Base-by-base conservation (phyloP, 805 yeast species). In the Suhomyces sp. region DNA sequence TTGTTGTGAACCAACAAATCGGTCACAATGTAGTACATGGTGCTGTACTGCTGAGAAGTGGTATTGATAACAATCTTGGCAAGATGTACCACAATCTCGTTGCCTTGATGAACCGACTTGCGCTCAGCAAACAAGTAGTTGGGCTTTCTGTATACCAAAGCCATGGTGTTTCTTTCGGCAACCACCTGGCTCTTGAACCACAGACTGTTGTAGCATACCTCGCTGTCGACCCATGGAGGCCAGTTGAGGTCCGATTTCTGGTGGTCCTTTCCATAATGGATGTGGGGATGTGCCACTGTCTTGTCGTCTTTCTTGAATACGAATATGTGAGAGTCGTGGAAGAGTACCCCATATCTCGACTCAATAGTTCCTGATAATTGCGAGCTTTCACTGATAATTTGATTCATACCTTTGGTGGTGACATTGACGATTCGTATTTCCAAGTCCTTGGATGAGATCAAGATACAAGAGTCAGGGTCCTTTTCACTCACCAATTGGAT, bases 151-250 rank as follows among this genome's bases (percentile, higher is more conserved):
- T 72, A 71, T 1, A 81, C 68, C 23, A 82, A 54, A 1, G 80
- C 85, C 71, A 62, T 66, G 1, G 76, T 61, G 26, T 65, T 71
- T 24, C 63, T 62, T 45, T 74, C 77, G n/a, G 67, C 57, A 8
- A 74, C 65, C 29, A 73, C 59, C 51, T 74, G 64, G 27, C 67
- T 59, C 38, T 57, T 51, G 4, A 54, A 55, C 53, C 59, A 29
- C 3, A 54, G 29, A 29, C 56, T 52, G 31, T 57, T 56, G 35
- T 57, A 57, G 57, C 88, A 83, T 19, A 85, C 74, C 62, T 90
- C 96, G 46, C 81, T 65, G 2, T 91, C 90, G 24, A 91, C 67
- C 90, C 96, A 92, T 0, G 97, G 96, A 2, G 97, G 97, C 97
- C 97, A 92, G 19, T 73, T 71, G 7, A 68, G 61, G 6, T 62